Evolutionary conservation across 805 yeast species (phyloP).

Genomic region (Yamadazyma tumulicola): DNA sequence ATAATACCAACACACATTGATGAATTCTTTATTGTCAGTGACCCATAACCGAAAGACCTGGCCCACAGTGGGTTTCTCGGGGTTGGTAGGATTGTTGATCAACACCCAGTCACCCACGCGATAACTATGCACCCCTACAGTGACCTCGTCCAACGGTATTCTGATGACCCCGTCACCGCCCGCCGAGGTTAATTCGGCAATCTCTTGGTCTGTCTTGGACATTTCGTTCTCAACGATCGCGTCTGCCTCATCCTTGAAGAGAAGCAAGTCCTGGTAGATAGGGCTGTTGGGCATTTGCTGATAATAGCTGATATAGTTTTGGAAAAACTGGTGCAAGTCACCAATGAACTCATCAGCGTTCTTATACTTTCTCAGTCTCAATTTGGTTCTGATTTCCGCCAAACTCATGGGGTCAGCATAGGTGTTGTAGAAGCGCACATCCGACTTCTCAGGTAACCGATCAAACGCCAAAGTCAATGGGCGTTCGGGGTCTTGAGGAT

Average conservation of each 20-base stretch:
- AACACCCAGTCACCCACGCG: slow-evolving; percentile 95
- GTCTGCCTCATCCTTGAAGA: slow-evolving; percentile 60
- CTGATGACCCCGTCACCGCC: slow-evolving; percentile 53
- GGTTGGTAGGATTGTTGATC: slow-evolving; percentile 82
- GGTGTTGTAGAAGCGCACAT: slow-evolving; percentile 52
- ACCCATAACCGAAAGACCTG: slow-evolving; percentile 94
- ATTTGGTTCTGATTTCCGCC: slow-evolving; percentile 73
- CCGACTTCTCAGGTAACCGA: slow-evolving; percentile 68
- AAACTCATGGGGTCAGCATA: slow-evolving; percentile 62
- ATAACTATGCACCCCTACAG: slow-evolving; percentile 67
- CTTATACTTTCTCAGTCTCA: slow-evolving; percentile 79
- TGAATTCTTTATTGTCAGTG: slow-evolving; percentile 74
- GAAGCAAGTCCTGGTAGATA: slow-evolving; percentile 57
- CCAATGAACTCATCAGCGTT: slow-evolving; percentile 71
- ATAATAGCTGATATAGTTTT: slow-evolving; percentile 63
- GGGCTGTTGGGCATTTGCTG: slow-evolving; percentile 49
- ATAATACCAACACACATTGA: slow-evolving; percentile 96
- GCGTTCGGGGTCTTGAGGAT: slow-evolving; percentile 43
- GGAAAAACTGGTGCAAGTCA: slow-evolving; percentile 73
- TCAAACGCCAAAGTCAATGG: slow-evolving; percentile 68
- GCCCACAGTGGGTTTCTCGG: slow-evolving; percentile 85
- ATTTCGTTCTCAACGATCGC: slow-evolving; percentile 63
- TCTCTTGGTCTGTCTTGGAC: slow-evolving; percentile 78
- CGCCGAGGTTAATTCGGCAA: slow-evolving; percentile 40
- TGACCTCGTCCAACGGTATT: slow-evolving; percentile 76